Conservation (phyloP, 495 filamentous ascomycete genomes). For the Neurospora sp. region DNA sequence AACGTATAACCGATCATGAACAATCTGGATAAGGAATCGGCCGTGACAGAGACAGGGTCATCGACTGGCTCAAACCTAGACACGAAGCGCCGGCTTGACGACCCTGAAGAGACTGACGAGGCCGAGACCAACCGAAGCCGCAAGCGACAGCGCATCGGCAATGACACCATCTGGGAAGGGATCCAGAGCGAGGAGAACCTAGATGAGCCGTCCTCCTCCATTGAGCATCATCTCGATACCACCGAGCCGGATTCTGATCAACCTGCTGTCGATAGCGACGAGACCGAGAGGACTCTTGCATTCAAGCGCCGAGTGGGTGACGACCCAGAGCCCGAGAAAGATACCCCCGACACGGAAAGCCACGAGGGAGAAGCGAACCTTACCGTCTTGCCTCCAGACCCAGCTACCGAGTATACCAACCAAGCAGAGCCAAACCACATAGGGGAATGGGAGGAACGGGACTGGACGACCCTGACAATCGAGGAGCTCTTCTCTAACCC, state of each 20-base stretch:
- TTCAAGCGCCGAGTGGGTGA: neutral
- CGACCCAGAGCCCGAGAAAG: neutral
- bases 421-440: neutral
- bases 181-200: neutral
- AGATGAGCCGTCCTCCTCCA: neutral
- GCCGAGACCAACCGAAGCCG: neutral
- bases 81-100: neutral
- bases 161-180: neutral
- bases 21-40: neutral
- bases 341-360: rapidly evolving
- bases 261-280: neutral
- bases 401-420: neutral
- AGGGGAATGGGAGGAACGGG: neutral
- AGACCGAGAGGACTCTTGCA: neutral
- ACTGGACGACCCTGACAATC: neutral
- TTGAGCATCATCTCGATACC: neutral
- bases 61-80: neutral
- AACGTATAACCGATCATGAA: neutral
- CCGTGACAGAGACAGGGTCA: neutral
- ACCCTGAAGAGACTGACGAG: neutral
- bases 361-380: neutral
- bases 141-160: neutral
- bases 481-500: neutral
- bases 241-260: neutral
- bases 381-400: neutral